A percentile compares a stretch with the other conserved stretches of the same genome.
phyloP scores from a whole-genome alignment of 495 filamentous ascomycete species.

The Talaromyces ruber region DNA sequence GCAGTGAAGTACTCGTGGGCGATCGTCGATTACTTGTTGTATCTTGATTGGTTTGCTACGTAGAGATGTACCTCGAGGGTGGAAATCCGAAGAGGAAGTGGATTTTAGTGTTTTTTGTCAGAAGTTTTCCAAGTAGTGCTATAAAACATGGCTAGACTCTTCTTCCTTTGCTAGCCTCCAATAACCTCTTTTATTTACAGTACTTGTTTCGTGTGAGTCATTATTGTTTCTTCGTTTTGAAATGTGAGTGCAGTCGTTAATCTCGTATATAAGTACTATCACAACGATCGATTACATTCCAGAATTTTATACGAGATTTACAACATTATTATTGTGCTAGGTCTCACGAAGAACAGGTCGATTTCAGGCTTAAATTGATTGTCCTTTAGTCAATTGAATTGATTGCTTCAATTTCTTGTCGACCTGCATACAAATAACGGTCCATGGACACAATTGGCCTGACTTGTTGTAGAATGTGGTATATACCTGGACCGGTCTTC shows the following conservation, averaged over 20 bases:
- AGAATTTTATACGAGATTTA: background rate
- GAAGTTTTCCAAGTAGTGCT: background rate
- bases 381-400: background rate
- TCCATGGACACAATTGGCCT: background rate
- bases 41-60: background rate
- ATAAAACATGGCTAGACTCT: background rate
- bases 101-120: background rate
- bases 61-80: background rate
- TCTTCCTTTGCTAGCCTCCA: background rate
- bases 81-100: background rate
- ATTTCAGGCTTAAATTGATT: background rate
- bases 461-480: background rate
- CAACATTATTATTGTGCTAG: background rate
- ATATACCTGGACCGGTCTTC: background rate
- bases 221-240: background rate
- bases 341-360: background rate
- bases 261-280: background rate
- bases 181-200: background rate
- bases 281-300: background rate
- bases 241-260: background rate
- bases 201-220: background rate
- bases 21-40: background rate
- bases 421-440: background rate
- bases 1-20: background rate
- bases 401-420: background rate